Evolutionary conservation across 169 alveolate genomes (phyloP).

Genomic region (Blepharisma undulans): DNA sequence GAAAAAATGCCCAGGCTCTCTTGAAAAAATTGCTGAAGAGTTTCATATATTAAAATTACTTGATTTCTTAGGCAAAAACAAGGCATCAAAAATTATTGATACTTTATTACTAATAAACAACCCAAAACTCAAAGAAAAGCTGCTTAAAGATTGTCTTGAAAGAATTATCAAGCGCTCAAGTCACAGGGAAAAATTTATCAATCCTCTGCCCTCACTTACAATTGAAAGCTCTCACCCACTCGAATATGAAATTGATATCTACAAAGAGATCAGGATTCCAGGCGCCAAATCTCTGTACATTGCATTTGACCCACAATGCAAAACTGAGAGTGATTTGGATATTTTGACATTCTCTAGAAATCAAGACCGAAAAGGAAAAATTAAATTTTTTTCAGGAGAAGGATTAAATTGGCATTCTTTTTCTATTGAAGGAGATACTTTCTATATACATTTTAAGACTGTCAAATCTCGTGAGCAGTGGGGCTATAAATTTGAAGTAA

Average conservation of each 20-base stretch:
- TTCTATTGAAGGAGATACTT: slow-evolving; percentile 22
- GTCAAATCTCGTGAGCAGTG: slow-evolving; percentile 23
- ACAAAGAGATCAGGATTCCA: slow-evolving; percentile 30
- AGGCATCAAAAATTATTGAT: too few relatives aligned
- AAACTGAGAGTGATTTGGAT: slow-evolving; percentile 36
- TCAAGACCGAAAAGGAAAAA: slow-evolving; percentile 30
- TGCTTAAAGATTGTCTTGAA: too few relatives aligned
- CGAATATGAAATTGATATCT: slow-evolving; percentile 27
- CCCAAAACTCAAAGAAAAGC: too few relatives aligned
- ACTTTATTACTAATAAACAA: too few relatives aligned
- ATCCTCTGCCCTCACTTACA: background rate
- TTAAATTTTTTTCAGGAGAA: slow-evolving; percentile 22
- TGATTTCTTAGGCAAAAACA: too few relatives aligned
- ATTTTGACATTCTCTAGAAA: background rate
- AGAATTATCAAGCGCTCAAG: too few relatives aligned
- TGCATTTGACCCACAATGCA: slow-evolving; percentile 30
- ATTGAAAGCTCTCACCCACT: slow-evolving; percentile 41
- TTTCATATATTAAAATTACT: too few relatives aligned
- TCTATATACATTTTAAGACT: slow-evolving; percentile 16
- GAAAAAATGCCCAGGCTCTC: too few relatives aligned
- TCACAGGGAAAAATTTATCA: too few relatives aligned
- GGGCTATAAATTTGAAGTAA: slow-evolving; percentile 41
- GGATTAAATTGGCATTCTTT: slow-evolving; percentile 14
- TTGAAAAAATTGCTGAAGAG: too few relatives aligned
- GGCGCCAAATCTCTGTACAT: slow-evolving; percentile 18